Evolutionary conservation across 2,329 filamentous ascomycete genomes (phyloP), one percentile per base, ranked within the genome.

Genomic region (Harringtonia lauricola): DNA sequence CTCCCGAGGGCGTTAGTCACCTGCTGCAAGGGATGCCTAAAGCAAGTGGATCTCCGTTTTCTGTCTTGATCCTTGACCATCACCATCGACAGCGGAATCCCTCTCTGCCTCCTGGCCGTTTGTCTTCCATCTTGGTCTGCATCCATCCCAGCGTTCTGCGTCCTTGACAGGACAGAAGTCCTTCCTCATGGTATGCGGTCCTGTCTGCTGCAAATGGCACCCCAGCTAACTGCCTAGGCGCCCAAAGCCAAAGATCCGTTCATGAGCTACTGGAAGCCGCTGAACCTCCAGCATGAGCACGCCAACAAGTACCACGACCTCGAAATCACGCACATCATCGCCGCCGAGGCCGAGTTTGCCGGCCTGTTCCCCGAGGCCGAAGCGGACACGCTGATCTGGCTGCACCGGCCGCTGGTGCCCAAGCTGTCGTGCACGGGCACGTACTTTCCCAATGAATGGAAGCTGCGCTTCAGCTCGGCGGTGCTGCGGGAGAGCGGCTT

Each of bases 371-470:
- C 35, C 17, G 21, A 34, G 10, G 26, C 26, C 30, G 36, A 49
- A 17, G 37, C 42, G 22, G 51, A 53, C 41, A 52, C 50, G 3
- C 34, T 49, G 19, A 49, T 53, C 36, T 36, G 47, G 35, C 46
- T 52, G 14, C 43, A 42, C 13, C 36, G 44, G 15, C 47, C 50
- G 8, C 8, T 6, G 2, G 12, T 17, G 2, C 34, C 39, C 12
- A 21, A 22, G n/a, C 45, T 46, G 17, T 46, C 46, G 31, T 54
- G 52, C 39, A 41, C 17, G 12, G 49, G 47, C 24, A 15, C 24
- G 6, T 18, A 14, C 17, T 48, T 42, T 28, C 52, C 49, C 12
- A 15, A 22, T 4, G 13, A 30, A 10, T 50, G 50, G 40, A 26
- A 47, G 12, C 40, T 54, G 15, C 47, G 34, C 19, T 51, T 49